A percentile compares a stretch with the other conserved stretches of the same genome.
These are phyloP conservation scores for Bromus sterilis DNA, from an alignment of 176 grass and related monocot genomes.

Conservation along the genomic window DNA sequence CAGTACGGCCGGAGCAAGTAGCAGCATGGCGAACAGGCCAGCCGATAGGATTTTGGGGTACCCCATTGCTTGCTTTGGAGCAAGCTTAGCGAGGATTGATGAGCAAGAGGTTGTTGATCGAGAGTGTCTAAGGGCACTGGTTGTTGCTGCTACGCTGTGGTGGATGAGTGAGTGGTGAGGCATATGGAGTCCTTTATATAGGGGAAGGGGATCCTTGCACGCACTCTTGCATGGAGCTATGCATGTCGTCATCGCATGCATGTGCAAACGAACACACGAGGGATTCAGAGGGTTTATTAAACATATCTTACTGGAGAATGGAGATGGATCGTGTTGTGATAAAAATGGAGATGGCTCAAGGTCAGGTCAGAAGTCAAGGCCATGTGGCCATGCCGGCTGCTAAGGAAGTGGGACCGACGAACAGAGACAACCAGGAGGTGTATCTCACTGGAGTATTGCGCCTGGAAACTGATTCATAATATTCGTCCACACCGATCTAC, in stretches of 20 bases:
- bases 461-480: background rate
- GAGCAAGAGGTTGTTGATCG: background rate
- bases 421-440: background rate
- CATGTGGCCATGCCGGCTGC: background rate
- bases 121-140: background rate
- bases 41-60: background rate
- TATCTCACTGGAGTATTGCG: background rate
- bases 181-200: slow-evolving; percentile 6
- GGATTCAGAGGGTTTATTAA: background rate
- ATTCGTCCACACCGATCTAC: background rate
- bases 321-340: background rate
- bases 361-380: background rate
- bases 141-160: background rate
- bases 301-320: background rate
- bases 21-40: background rate
- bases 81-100: background rate
- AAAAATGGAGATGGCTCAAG: background rate
- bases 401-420: background rate
- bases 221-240: background rate
- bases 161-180: background rate
- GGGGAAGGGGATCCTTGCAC: background rate
- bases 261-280: too few relatives aligned
- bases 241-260: too few relatives aligned
- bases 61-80: background rate
- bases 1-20: background rate